Conservation (phyloP, 2,329 filamentous ascomycete species). For the Coleophoma eucalyptorum region DNA sequence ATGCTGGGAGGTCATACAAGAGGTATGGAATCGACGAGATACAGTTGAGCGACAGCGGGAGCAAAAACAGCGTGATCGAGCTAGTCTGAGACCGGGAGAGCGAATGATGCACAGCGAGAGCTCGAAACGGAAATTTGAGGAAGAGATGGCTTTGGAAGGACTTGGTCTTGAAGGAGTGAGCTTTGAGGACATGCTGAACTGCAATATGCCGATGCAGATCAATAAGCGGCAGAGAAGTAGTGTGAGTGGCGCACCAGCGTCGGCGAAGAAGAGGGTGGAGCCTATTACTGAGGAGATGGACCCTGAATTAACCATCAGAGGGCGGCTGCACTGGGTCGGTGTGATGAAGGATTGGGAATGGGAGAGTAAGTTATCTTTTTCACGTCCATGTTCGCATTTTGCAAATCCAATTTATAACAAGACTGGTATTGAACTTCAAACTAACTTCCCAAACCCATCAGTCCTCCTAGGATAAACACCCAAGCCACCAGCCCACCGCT, state of each 20-base stretch:
- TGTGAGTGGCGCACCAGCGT: slow-evolving; percentile 9
- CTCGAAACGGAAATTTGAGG: slow-evolving; percentile 24
- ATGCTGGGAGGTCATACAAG: slow-evolving; percentile 59
- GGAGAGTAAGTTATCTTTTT: slow-evolving; percentile 52
- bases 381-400: background rate
- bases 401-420: background rate
- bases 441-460: background rate
- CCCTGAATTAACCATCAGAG: slow-evolving; percentile 60
- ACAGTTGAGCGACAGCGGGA: slow-evolving; percentile 25
- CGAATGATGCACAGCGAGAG: slow-evolving; percentile 21
- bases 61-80: slow-evolving; percentile 10
- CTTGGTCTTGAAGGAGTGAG: slow-evolving; percentile 11
- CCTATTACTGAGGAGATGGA: slow-evolving; percentile 40
- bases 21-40: slow-evolving; percentile 64
- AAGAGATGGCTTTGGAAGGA: slow-evolving; percentile 21
- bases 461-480: background rate
- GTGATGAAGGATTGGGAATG: slow-evolving; percentile 72
- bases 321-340: slow-evolving; percentile 63
- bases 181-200: slow-evolving; percentile 24
- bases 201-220: slow-evolving; percentile 7
- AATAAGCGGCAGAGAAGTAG: slow-evolving; percentile 20
- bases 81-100: slow-evolving; percentile 7
- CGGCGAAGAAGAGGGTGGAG: slow-evolving; percentile 15
- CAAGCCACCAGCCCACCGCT: background rate
- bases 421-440: background rate